A percentile compares a stretch with the other conserved stretches of the same genome.
Conservation (phyloP, 345 rosid genomes). For the Rhodamnia argentea region DNA sequence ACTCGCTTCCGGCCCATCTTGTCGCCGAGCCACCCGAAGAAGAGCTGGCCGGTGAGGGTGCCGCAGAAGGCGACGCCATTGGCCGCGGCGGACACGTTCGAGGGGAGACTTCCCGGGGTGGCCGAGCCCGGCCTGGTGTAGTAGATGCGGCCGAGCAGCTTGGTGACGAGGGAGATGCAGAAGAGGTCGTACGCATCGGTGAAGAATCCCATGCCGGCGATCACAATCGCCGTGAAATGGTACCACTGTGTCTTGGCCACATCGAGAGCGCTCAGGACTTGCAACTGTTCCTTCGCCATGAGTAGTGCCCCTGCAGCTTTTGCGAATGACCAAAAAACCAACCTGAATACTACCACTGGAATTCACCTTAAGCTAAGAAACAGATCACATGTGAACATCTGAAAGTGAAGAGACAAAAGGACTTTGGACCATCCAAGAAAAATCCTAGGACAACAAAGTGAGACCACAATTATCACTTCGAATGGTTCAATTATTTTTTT, state of each 20-base stretch:
- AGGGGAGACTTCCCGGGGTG: not conserved
- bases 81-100: not conserved
- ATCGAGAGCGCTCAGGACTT: not conserved
- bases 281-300: not conserved
- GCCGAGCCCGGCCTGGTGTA: not conserved
- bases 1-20: not conserved
- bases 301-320: not conserved
- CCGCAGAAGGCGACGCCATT: not conserved
- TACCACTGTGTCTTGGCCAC: not conserved
- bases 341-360: not conserved
- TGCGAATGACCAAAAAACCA: not conserved
- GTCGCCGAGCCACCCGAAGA: not conserved
- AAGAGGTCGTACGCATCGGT: not conserved
- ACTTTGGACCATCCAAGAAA: not conserved
- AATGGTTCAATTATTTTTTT: not conserved
- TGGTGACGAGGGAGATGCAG: not conserved
- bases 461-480: not conserved
- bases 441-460: not conserved
- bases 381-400: not conserved
- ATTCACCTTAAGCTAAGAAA: not conserved
- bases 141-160: not conserved
- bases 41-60: not conserved
- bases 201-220: not conserved
- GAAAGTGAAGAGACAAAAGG: not conserved
- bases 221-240: not conserved